Base-by-base conservation (phyloP, 1,139 yeast species). In the Meyerozyma elateridarum region DNA sequence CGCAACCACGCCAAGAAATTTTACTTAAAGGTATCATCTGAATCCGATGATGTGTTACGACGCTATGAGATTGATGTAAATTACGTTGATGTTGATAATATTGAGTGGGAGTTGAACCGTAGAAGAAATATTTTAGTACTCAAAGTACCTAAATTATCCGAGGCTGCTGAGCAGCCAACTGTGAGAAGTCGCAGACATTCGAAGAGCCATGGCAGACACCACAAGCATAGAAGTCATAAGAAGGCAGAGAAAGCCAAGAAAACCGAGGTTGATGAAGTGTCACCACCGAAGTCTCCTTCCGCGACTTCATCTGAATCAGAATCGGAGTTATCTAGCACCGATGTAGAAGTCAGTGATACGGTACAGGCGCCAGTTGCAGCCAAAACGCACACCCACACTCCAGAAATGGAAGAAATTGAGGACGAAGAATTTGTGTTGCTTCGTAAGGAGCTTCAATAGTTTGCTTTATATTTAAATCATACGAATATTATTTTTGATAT, bases 31-130 rank as follows among this genome's bases (percentile, higher is more conserved):
- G 27, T 24, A 8, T 15, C 5, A 9, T 24, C 27, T 8, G 12
- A 24, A 13, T n/a, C n/a, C 9, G 27, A 24, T 11, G 9, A 11
- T 11, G 14, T 24, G 14, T 8, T 24, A 15, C 27, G 27, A 9
- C 27, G 27, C 8, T 24, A 24, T 13, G 27, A 24, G 6, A 24
- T 24, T 6, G 27, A 24, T 24, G 27, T 24, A 11, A 14, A 17
- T 14, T 9, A 8, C 8, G 12, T 24, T 24, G 19, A 24, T 11
- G 14, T 24, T 17, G 27, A 24, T 4, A n/a, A 9, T 11, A 24
- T 24, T 15, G 18, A 15, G 18, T 24, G 27, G 27, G 19, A 24
- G n/a, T 14, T 24, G 27, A 24, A 24, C 19, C 14, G 15, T 11
- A 24, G 17, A 5, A 17, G 15, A 9, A 24, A 24, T 8, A 24